A percentile compares a stretch with the other conserved stretches of the same genome.
phyloP scores from a whole-genome alignment of 1,139 yeast genomes.

The Sugiyamaella japonica region DNA sequence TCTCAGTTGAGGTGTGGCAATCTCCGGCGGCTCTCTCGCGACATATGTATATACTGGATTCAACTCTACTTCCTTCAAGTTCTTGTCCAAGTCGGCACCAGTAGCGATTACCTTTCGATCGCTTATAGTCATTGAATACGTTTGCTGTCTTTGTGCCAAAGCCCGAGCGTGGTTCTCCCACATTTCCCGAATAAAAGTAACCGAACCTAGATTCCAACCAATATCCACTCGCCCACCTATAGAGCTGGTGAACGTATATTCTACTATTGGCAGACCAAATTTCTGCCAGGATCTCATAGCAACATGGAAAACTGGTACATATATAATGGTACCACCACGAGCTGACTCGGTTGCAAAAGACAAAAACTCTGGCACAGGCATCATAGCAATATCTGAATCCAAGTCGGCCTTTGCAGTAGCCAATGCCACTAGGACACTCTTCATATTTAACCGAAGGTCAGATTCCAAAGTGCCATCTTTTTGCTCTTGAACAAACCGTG shows the following conservation, averaged over 20 bases:
- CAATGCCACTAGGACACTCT: slow-evolving; percentile 64
- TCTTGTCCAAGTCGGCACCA: slow-evolving; percentile 49
- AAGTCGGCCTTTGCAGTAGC: slow-evolving; percentile 47
- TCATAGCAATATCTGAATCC: slow-evolving; percentile 3
- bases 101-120: slow-evolving; percentile 37
- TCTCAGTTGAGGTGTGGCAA: slow-evolving; percentile 84
- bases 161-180: slow-evolving; percentile 74
- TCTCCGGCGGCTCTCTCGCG: slow-evolving; percentile 72
- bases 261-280: slow-evolving; percentile 49
- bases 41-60: slow-evolving; percentile 58
- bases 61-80: slow-evolving; percentile 61
- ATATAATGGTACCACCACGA: slow-evolving; percentile 75
- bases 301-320: slow-evolving; percentile 73
- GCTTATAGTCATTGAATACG: slow-evolving; percentile 30
- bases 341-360: slow-evolving; percentile 56
- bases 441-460: slow-evolving; percentile 45
- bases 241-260: slow-evolving; percentile 64
- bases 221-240: slow-evolving; percentile 91
- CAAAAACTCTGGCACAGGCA: slow-evolving; percentile 58
- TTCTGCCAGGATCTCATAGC: slow-evolving; percentile 75
- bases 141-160: slow-evolving; percentile 49
- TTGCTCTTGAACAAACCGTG: slow-evolving; percentile 48
- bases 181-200: slow-evolving; percentile 91
- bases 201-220: slow-evolving; percentile 90
- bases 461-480: slow-evolving; percentile 27